Conservation (phyloP, 345 rosid genomes). For the Eucalyptus tenuipes region DNA sequence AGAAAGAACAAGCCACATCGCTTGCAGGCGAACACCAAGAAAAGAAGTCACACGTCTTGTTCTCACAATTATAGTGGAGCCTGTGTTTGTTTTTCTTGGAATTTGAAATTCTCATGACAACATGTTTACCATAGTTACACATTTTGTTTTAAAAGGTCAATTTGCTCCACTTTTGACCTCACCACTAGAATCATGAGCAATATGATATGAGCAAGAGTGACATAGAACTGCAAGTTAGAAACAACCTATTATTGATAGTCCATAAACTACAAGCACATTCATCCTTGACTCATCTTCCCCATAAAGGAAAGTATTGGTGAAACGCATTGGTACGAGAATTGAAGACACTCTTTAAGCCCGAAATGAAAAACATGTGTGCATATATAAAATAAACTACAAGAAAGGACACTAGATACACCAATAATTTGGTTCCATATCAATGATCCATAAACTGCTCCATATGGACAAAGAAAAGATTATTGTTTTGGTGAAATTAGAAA, state of each 20-base stretch:
- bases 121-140: not conserved
- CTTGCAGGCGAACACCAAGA: not conserved
- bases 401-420: not conserved
- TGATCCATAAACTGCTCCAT: not conserved
- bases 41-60: not conserved
- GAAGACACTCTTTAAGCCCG: not conserved
- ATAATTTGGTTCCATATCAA: not conserved
- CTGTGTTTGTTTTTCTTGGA: too few relatives aligned
- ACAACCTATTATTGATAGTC: not conserved
- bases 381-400: not conserved
- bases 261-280: not conserved
- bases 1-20: not conserved
- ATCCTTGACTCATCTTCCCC: not conserved
- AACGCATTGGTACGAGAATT: not conserved
- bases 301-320: too few relatives aligned
- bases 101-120: fast-evolving
- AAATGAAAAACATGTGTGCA: not conserved
- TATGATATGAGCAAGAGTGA: not conserved
- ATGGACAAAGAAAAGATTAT: not conserved
- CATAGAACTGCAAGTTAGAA: not conserved
- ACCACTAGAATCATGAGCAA: not conserved
- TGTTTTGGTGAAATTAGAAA: not conserved
- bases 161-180: not conserved
- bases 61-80: too few relatives aligned
- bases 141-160: not conserved